Base-by-base conservation (phyloP, 2,329 filamentous ascomycete genomes). In the Zasmidium angulare region DNA sequence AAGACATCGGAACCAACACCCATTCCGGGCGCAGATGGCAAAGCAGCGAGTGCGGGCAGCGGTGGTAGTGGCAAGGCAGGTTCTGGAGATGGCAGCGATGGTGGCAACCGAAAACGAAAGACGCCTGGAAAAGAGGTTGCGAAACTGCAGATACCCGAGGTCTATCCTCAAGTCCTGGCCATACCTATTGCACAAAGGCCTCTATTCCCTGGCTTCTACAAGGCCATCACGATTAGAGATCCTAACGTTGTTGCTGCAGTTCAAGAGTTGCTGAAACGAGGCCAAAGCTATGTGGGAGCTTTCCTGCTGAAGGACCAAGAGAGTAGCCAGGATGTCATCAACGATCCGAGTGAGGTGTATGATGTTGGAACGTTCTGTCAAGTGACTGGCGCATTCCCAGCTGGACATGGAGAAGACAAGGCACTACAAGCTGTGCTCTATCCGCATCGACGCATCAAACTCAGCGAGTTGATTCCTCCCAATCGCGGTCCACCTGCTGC, bases 231-330 rank as follows among this genome's bases (percentile, higher is more conserved):
- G 2, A 96, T 99, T 67, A 89, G 91, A 72, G 92, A 99, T 71
- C 90, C 90, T 19, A 90, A 95, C 68, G 95, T 99, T 36, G 89
- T 93, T 14, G 87, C 88, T 43, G 95, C 95, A 21, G 96, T 99
- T 66, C 89, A 93, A 59, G 96, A 99, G 73, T 95, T 96, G 83
- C 91, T 98, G 74, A 96, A 96, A 82, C 85, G 93, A 54, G 95
- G 95, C 0, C 96, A 99, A 75, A 96, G 93, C 22, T 99, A 99
- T 70, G 91, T 99, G 46, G 95, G 95, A 63, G 93, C 93, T 2
- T 99, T 99, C 77, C 77, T 99, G 71, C 92, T 98, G 80, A 98
- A 98, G 77, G 93, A 99, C 72, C 93, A 97, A 72, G 89, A 91
- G 63, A 89, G 90, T 63, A 95, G 98, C 73, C 90, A 91, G 72